Percentiles rank a stretch among this genome's conserved stretches.
Evolutionary conservation across 192 early-diverging fungal species (phyloP).

Genomic region (Dissophora globulifera): DNA sequence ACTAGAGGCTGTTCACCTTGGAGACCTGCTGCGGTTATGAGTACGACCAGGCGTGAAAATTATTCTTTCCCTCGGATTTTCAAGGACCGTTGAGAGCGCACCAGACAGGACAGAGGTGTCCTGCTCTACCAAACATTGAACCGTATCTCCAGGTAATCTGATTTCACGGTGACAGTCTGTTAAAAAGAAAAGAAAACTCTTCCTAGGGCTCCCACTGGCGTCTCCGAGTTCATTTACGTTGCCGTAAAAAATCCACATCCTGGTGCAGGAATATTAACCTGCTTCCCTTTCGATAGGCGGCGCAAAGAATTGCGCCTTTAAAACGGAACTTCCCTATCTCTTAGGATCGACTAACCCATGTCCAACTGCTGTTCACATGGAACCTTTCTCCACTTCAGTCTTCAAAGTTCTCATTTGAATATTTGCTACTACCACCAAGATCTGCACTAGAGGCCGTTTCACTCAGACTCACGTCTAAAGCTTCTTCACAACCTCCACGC

Average conservation of each 20-base stretch:
- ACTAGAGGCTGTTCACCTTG: slow-evolving; percentile 86
- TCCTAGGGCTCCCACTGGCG: slow-evolving; percentile 69
- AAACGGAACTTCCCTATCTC: slow-evolving; percentile 67
- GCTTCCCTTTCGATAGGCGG: slow-evolving; percentile 81
- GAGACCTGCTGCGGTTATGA: slow-evolving; percentile 84
- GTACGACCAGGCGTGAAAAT: slow-evolving; percentile 74
- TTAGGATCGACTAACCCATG: slow-evolving; percentile 85
- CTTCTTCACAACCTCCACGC: slow-evolving; percentile 72
- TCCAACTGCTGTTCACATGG: slow-evolving; percentile 77
- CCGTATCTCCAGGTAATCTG: slow-evolving; percentile 70
- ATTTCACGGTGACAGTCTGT: slow-evolving; percentile 67
- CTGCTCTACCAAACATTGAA: slow-evolving; percentile 61
- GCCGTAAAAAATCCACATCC: slow-evolving; percentile 71
- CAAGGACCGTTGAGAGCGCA: slow-evolving; percentile 47
- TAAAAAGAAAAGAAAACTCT: slow-evolving; percentile 84
- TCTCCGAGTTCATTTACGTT: slow-evolving; percentile 79
- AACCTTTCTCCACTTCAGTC: slow-evolving; percentile 88
- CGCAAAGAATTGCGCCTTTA: slow-evolving; percentile 54
- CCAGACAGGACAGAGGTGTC: slow-evolving; percentile 64
- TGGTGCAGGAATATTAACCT: slow-evolving; percentile 83
- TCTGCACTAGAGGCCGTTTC: slow-evolving; percentile 78
- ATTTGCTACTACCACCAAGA: slow-evolving; percentile 86
- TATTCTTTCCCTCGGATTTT: slow-evolving; percentile 77
- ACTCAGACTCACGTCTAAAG: slow-evolving; percentile 69
- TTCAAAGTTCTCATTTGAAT: slow-evolving; percentile 86